Evolutionary conservation across 2,329 filamentous ascomycete species (phyloP).

Genomic region (Xylariomycetidae sp.): DNA sequence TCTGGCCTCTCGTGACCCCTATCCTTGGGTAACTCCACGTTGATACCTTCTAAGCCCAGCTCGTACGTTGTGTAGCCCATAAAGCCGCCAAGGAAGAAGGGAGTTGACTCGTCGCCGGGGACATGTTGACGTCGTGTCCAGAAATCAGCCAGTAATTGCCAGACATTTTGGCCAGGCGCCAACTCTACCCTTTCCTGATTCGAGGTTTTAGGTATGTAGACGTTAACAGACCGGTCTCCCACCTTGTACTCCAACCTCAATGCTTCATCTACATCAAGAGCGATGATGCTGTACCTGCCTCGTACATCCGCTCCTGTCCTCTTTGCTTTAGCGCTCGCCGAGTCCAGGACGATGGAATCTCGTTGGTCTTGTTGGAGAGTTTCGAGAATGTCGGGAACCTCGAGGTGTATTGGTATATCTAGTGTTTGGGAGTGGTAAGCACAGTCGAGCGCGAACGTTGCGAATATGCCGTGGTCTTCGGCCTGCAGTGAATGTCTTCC

Average conservation of each 20-base stretch:
- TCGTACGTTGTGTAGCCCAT: slow-evolving; percentile 85
- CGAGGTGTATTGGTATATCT: slow-evolving; percentile 38
- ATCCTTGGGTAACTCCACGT: slow-evolving; percentile 33
- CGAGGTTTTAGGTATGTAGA: slow-evolving; percentile 15
- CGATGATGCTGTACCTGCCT: slow-evolving; percentile 71
- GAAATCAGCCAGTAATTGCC: slow-evolving; percentile 47
- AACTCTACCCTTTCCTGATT: slow-evolving; percentile 19
- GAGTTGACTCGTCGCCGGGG: slow-evolving; percentile 14
- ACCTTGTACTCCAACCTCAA: slow-evolving; percentile 54
- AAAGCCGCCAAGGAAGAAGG: slow-evolving; percentile 75
- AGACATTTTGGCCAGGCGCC: slow-evolving; percentile 32
- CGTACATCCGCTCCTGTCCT: slow-evolving; percentile 39
- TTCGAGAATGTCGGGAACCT: slow-evolving; percentile 53
- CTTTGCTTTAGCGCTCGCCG: slow-evolving; percentile 48
- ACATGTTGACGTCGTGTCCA: slow-evolving; percentile 27
- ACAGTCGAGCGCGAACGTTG: slow-evolving; percentile 23
- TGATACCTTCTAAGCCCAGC: slow-evolving; percentile 63
- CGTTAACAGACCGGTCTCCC: slow-evolving; percentile 37
- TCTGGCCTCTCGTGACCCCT: slow-evolving; percentile 53
- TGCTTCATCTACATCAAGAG: slow-evolving; percentile 55
- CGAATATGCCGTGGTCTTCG: slow-evolving; percentile 19
- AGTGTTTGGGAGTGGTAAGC: slow-evolving; percentile 38
- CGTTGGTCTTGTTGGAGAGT: slow-evolving; percentile 33
- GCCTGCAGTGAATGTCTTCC: slow-evolving; percentile 4
- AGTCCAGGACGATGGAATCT: slow-evolving; percentile 56